Evolutionary conservation across 1,284 basidiomycete genomes (phyloP), one percentile per base, ranked within the genome.

Genomic region (Prillingera fragicola): DNA sequence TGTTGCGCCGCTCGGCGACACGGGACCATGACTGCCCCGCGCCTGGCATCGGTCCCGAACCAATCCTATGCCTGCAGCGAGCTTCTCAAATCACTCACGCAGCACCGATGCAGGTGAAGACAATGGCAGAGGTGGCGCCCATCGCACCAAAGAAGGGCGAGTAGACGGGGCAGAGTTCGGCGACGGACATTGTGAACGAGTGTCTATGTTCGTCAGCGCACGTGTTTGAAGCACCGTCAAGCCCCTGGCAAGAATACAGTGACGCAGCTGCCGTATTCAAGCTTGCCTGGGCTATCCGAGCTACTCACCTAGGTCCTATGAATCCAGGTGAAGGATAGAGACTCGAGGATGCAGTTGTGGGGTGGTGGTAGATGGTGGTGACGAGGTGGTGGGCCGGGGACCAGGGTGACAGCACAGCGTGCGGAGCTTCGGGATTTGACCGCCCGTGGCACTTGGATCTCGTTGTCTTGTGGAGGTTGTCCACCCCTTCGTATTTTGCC

Each of bases 121-220:
- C 87, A 69, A 96, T 96, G 62, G 92, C 90, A 69, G 85, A 82
- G 48, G 92, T 91, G 78, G 89, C 94, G 60, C 92, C 91, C 88
- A 95, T 89, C 48, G 87, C 87, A 67, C 90, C 87, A 67, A 97
- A 97, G 79, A 97, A 96, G 63, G 94, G 91, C 54, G 91, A 87
- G 74, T 92, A 92, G 48, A 89, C 87, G 41, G 89, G 88, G 74
- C 89, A 92, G 59, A 88, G 78, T 63, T 91, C 88, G 34, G 62
- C 59, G 43, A 58, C 57, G 62, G 86, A 85, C 84, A 87, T 85
- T 43, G 37, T 61, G 48, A 26, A 17, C 26, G 40, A 17, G 22
- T 44, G 34, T 21, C 29, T 19, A 23, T 17, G 14, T 29, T 14
- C 29, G 38, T 19, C 12, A 43, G 38, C 17, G 29, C 24, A 40